A percentile compares a stretch with the other conserved stretches of the same genome.
phyloP scores from a whole-genome alignment of 2,329 filamentous ascomycete genomes.

The Didymosphaeria variabile region DNA sequence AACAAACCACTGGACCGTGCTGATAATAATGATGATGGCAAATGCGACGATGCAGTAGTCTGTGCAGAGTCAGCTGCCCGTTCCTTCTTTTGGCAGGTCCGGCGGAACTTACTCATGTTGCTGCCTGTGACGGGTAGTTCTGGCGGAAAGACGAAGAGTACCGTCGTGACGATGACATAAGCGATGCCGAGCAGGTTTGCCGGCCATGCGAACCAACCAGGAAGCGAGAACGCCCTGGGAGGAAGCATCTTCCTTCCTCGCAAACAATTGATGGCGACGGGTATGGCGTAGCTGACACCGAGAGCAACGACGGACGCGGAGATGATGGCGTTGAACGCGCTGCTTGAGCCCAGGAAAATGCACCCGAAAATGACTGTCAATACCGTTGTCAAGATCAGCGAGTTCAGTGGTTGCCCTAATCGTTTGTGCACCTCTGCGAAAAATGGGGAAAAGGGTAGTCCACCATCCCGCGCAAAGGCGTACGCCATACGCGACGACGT shows the following conservation, averaged over 20 bases:
- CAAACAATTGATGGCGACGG: conserved; percentile 73
- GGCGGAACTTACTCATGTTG: conserved; percentile 70
- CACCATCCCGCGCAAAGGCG: conserved; percentile 73
- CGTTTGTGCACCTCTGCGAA: conserved; percentile 69
- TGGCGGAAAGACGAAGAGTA: conserved; percentile 79
- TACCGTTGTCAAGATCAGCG: conserved; percentile 67
- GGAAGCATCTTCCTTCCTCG: conserved; percentile 73
- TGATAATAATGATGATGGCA: conserved; percentile 66
- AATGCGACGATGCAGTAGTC: conserved; percentile 66
- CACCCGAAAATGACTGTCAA: conserved; percentile 74
- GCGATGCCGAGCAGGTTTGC: conserved; percentile 68
- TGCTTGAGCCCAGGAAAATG: conserved; percentile 73
- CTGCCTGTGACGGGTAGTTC: conserved; percentile 68
- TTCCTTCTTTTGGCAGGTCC: not conserved
- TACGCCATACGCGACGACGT: conserved; percentile 73
- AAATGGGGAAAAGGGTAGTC: conserved; percentile 68
- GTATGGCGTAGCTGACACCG: conserved; percentile 77
- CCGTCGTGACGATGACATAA: conserved; percentile 75
- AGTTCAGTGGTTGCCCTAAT: conserved; percentile 72
- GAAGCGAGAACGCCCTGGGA: conserved; percentile 64
- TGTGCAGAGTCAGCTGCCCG: conserved; percentile 26
- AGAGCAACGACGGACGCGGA: conserved; percentile 76
- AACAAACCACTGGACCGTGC: conserved; percentile 66
- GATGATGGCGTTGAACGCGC: conserved; percentile 76
- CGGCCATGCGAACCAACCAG: conserved; percentile 65